Evolutionary conservation across 2,329 filamentous ascomycete genomes (phyloP), one percentile per base, ranked within the genome.

Genomic region (Venturia oleaginea): DNA sequence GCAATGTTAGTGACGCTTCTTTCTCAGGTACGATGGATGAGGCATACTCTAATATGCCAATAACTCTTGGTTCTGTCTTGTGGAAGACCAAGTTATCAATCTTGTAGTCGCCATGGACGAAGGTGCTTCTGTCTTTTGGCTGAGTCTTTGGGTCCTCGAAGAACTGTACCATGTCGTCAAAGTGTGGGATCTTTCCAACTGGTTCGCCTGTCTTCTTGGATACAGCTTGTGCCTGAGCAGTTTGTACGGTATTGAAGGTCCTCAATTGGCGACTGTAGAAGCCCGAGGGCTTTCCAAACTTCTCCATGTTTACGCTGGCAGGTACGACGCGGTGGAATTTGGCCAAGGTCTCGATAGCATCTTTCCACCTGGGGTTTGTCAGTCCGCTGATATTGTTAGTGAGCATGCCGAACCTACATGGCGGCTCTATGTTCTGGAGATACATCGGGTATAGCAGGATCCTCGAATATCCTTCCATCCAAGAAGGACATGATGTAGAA

Each of bases 401-500:
- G 17, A 17, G 13, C 22, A 37, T 67, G 60, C 66, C 61, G 46
- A 61, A 22, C 79, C 65, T 75, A 87, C 86, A 97, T 89, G 71
- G 84, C 84, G 38, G 79, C 85, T 66, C 93, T 84, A 69, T 96
- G 88, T 48, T 81, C 80, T 0, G 88, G 76, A 32, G 81, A 82
- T 15, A 91, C 84, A 15, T 80, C 88, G 2, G 91, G 92, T 73
- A 97, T 87, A 38, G 87, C 80, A 54, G 92, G 88, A 76, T 97
- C 91, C 72, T 93, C 90, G 72, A 97, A 91, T 77, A 97, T 96
- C 71, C 94, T 87, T 24, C 94, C 94, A 72, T 96, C 89, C 67
- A 97, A 82, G 74, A 94, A 97, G 74, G 91, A 87, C 94, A 99
- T 97, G 72, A 97, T 87, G 78, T 99, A 97, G 76, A 97, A 99